phyloP scores from a whole-genome alignment of 2,329 filamentous ascomycete genomes.

The Epichloe sp. region DNA sequence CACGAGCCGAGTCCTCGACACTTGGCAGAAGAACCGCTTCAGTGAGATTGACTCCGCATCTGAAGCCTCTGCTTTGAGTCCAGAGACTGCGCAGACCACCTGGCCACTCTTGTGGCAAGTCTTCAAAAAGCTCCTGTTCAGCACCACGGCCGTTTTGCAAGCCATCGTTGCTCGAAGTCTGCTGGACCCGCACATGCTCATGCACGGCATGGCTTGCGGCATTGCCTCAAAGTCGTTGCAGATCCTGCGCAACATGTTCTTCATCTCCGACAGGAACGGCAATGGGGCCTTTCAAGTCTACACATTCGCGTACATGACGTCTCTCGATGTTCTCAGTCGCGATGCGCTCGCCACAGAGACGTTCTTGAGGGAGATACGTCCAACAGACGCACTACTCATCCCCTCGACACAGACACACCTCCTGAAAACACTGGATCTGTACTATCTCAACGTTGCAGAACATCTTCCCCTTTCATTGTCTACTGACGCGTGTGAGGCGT shows the following conservation, averaged over 20 bases:
- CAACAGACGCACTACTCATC: slow-evolving; percentile 20
- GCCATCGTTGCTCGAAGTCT: slow-evolving; percentile 54
- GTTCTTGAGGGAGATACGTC: slow-evolving; percentile 52
- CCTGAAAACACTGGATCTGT: slow-evolving; percentile 65
- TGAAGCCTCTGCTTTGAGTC: slow-evolving; percentile 48
- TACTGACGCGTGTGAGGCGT: slow-evolving; percentile 51
- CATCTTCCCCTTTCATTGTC: slow-evolving; percentile 64
- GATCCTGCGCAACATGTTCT: slow-evolving; percentile 64
- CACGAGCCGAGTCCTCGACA: slow-evolving; percentile 48
- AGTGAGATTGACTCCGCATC: slow-evolving; percentile 58
- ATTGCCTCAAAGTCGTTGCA: slow-evolving; percentile 61
- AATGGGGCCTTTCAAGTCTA: slow-evolving; percentile 70
- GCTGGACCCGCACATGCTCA: slow-evolving; percentile 34
- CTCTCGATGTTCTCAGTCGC: slow-evolving; percentile 68
- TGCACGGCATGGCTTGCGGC: slow-evolving; percentile 37
- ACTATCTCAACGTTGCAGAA: slow-evolving; percentile 77
- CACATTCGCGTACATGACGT: slow-evolving; percentile 68
- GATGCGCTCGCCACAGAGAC: slow-evolving; percentile 51
- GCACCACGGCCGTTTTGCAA: slow-evolving; percentile 60
- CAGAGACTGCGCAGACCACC: slow-evolving; percentile 52
- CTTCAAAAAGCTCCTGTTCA: slow-evolving; percentile 63
- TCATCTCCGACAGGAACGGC: slow-evolving; percentile 64
- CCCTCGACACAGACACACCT: slow-evolving; percentile 25
- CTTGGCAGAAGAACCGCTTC: slow-evolving; percentile 64
- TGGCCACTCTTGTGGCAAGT: slow-evolving; percentile 63